phyloP scores from a whole-genome alignment of 495 filamentous ascomycete species.

The Astrocystis sublimbata region DNA sequence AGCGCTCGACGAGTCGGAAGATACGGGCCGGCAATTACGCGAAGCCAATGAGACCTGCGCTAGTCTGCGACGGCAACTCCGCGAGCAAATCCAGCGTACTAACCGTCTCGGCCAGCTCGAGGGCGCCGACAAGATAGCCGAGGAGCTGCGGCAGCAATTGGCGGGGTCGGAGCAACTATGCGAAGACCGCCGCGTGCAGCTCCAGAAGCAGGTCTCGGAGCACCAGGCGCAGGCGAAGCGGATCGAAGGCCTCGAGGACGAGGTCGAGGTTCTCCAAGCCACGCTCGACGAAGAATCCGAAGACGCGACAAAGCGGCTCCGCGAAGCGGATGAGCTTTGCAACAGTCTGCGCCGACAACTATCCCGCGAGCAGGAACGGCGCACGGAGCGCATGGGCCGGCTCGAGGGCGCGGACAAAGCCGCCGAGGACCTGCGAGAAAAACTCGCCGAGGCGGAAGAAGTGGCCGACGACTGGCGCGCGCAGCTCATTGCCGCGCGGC shows the following conservation, averaged over 20 bases:
- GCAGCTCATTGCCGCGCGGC: conserved; percentile 23
- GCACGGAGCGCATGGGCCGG: too few relatives aligned
- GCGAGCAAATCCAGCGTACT: conserved; percentile 40
- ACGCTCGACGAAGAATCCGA: conserved; percentile 75
- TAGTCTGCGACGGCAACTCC: conserved; percentile 52
- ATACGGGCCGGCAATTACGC: conserved; percentile 56
- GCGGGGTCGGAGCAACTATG: conserved; percentile 47
- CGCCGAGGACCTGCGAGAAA: conserved; percentile 51
- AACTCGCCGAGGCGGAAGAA: conserved; percentile 30
- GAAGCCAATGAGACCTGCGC: conserved; percentile 51
- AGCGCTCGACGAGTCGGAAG: conserved; percentile 70
- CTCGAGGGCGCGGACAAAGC: conserved; percentile 36
- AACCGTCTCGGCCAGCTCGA: conserved; percentile 66
- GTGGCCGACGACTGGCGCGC: conserved; percentile 28
- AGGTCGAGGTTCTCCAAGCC: conserved; percentile 73
- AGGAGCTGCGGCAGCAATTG: conserved; percentile 62
- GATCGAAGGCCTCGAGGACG: conserved; percentile 74
- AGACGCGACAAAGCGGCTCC: conserved; percentile 57
- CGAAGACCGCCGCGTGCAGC: too few relatives aligned
- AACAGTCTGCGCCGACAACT: too few relatives aligned
- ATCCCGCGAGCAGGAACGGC: too few relatives aligned
- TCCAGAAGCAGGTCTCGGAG: too few relatives aligned
- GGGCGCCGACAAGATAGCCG: conserved; percentile 70
- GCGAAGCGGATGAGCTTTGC: conserved; percentile 67
- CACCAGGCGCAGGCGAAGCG: conserved; percentile 65